These are phyloP conservation scores for Elongisporangium anandrum DNA, from an alignment of 352 stramenopile species.

Conservation along the genomic window DNA sequence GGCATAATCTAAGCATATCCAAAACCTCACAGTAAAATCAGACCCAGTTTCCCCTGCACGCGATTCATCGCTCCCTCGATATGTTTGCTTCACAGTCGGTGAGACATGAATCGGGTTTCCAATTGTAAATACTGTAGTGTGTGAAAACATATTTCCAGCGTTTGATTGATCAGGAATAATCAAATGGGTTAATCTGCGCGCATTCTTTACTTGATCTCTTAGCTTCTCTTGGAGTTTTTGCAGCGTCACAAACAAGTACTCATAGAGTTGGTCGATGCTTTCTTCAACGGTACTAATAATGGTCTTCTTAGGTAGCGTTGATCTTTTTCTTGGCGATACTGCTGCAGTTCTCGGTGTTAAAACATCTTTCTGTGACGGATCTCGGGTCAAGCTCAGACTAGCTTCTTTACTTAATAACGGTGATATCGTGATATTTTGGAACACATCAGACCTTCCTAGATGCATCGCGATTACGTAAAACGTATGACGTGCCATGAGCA, in stretches of 20 bases:
- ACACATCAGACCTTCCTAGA: conserved; percentile 17
- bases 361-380: conserved; percentile 12
- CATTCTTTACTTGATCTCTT: neutral
- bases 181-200: neutral
- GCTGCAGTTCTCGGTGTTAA: conserved; percentile 13
- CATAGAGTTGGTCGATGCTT: conserved; percentile 34
- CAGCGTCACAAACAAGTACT: conserved; percentile 31
- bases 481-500: conserved; percentile 24
- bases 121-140: conserved; percentile 12
- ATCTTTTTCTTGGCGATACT: conserved; percentile 41
- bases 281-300: conserved; percentile 31
- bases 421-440: conserved; percentile 6
- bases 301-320: conserved; percentile 37
- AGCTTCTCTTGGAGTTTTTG: conserved; percentile 14
- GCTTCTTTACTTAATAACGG: conserved; percentile 9
- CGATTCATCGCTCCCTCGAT: neutral
- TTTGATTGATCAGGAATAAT: neutral
- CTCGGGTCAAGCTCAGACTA: neutral
- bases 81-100: conserved; percentile 4
- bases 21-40: neutral
- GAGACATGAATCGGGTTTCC: conserved; percentile 15
- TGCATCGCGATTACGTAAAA: conserved; percentile 29
- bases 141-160: neutral
- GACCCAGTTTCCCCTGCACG: neutral
- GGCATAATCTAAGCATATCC: neutral